phyloP scores from a whole-genome alignment of 352 stramenopile genomes.

The Phytophthora citrophthora region DNA sequence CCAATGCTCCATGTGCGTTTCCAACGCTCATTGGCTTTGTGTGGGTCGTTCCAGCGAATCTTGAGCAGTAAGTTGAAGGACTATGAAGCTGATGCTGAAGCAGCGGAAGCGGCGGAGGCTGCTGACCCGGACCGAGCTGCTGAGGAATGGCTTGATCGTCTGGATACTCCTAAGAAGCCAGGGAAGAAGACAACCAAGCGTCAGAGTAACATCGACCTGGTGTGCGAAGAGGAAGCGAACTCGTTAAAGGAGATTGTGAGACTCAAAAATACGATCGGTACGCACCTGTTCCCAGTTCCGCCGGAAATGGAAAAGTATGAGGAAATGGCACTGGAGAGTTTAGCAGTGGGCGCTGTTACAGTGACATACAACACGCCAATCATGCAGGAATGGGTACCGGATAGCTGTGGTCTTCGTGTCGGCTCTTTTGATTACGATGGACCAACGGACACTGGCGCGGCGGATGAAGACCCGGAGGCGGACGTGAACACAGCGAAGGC shows the following conservation, averaged over 20 bases:
- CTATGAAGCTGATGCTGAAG: conserved; percentile 32
- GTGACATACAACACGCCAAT: conserved; percentile 75
- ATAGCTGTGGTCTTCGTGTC: conserved; percentile 58
- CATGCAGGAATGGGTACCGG: conserved; percentile 78
- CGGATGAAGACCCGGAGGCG: conserved; percentile 14
- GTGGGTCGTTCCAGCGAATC: conserved; percentile 53
- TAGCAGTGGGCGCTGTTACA: conserved; percentile 59
- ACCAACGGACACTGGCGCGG: neutral
- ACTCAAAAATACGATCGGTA: conserved; percentile 69
- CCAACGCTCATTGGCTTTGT: conserved; percentile 51
- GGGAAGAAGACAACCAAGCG: conserved; percentile 17
- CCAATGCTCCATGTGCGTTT: conserved; percentile 71
- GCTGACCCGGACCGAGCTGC: conserved; percentile 24
- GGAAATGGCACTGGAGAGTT: conserved; percentile 59
- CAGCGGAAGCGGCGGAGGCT: conserved; percentile 27
- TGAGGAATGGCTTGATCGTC: conserved; percentile 29
- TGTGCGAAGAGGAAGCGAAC: conserved; percentile 55
- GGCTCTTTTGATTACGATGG: conserved; percentile 53
- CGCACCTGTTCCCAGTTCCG: conserved; percentile 73
- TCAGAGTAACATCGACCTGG: conserved; percentile 61
- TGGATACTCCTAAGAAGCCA: conserved; percentile 32
- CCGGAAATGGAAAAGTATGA: conserved; percentile 62
- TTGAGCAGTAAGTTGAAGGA: conserved; percentile 51
- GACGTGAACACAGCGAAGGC: neutral
- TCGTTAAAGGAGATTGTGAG: conserved; percentile 43